Conservation (phyloP, 768 basidiomycete genomes). For the Boletales sp. region DNA sequence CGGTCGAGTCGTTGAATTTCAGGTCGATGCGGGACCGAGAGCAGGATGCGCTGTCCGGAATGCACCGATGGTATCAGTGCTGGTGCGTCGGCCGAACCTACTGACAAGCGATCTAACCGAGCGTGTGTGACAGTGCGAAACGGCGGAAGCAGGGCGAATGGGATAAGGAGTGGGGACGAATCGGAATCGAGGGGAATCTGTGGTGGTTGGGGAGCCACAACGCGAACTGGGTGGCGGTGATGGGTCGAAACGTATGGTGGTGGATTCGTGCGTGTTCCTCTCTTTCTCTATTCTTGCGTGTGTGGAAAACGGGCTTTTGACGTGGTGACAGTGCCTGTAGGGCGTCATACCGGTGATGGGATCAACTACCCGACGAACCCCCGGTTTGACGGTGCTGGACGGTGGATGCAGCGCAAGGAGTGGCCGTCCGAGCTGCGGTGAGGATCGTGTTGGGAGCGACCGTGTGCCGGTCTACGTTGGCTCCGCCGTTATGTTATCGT, state of each 20-base stretch:
- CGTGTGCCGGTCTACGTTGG: too few relatives aligned
- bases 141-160: slow-evolving; percentile 46
- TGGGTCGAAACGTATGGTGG: slow-evolving; percentile 64
- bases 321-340: slow-evolving; percentile 41
- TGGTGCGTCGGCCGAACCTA: slow-evolving; percentile 40
- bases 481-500: too few relatives aligned
- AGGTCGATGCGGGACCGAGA: slow-evolving; percentile 67
- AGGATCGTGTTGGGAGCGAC: background rate
- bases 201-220: slow-evolving; percentile 75
- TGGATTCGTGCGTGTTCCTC: slow-evolving; percentile 85
- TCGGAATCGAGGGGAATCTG: slow-evolving; percentile 73
- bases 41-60: slow-evolving; percentile 41
- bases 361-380: slow-evolving; percentile 65
- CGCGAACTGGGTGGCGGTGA: slow-evolving; percentile 75
- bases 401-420: slow-evolving; percentile 60
- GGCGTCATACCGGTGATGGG: slow-evolving; percentile 56
- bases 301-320: background rate
- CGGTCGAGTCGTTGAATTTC: slow-evolving; percentile 70
- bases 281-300: background rate
- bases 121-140: slow-evolving; percentile 41
- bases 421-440: slow-evolving; percentile 69
- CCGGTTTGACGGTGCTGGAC: slow-evolving; percentile 66
- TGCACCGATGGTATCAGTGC: slow-evolving; percentile 53
- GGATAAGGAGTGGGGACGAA: slow-evolving; percentile 79
- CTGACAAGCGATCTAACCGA: too few relatives aligned